phyloP scores from a whole-genome alignment of 116 monocot genomes.

The Dioscorea cayenensis region DNA sequence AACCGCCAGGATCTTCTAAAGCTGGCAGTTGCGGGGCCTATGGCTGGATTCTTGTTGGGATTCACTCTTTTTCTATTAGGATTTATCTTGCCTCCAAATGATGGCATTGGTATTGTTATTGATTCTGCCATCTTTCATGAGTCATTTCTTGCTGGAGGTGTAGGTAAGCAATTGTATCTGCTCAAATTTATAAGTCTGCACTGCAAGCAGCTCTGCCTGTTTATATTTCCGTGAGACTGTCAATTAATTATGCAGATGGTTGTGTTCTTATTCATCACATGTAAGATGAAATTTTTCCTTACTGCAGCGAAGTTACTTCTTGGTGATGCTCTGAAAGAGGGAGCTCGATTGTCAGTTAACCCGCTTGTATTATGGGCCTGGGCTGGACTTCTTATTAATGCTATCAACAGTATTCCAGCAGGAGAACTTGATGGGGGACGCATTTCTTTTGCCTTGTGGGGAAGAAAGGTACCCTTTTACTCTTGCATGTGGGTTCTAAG shows the following conservation, averaged over 20 bases:
- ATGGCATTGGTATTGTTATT: slow-evolving; percentile 71
- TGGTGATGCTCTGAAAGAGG: slow-evolving; percentile 81
- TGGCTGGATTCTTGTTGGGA: slow-evolving; percentile 73
- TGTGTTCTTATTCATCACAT: too few species aligned
- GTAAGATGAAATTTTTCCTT: neutral
- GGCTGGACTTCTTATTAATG: slow-evolving; percentile 92
- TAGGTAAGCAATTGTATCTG: slow-evolving; percentile 37
- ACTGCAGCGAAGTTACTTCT: slow-evolving; percentile 79
- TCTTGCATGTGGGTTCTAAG: neutral
- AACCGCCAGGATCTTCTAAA: slow-evolving; percentile 80
- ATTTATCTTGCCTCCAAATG: slow-evolving; percentile 73
- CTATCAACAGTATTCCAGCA: slow-evolving; percentile 85
- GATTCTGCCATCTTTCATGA: slow-evolving; percentile 84
- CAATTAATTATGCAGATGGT: too few species aligned
- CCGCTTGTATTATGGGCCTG: slow-evolving; percentile 92
- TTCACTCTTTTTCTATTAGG: slow-evolving; percentile 68
- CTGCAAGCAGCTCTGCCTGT: too few species aligned
- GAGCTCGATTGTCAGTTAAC: slow-evolving; percentile 59
- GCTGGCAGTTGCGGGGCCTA: slow-evolving; percentile 80
- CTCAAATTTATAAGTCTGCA: neutral
- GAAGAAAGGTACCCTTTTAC: slow-evolving; percentile 70
- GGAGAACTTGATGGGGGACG: slow-evolving; percentile 97
- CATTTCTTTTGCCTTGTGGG: slow-evolving; percentile 83
- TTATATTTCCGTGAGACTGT: too few species aligned
- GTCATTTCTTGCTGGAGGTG: slow-evolving; percentile 86